Evolutionary conservation across 2,329 filamentous ascomycete species (phyloP).

Genomic region (Trichophyton schoenleinii): DNA sequence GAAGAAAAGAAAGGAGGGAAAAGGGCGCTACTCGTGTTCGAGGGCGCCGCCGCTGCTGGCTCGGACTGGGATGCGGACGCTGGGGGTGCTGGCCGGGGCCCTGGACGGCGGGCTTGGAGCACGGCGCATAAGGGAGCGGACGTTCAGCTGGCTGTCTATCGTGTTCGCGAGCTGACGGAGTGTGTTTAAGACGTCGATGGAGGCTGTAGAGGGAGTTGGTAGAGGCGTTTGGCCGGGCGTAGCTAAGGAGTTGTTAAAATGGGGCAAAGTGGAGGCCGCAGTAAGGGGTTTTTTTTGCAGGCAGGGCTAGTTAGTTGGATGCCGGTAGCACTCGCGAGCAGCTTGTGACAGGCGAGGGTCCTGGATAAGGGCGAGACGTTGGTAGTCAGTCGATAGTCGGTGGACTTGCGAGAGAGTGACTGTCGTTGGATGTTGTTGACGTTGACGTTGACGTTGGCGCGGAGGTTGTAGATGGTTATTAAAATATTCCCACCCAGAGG

Average conservation of each 20-base stretch:
- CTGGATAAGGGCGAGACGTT: neutral
- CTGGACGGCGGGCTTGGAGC: neutral
- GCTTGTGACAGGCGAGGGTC: no score
- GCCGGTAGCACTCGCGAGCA: no score
- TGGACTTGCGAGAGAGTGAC: no score
- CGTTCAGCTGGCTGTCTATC: neutral
- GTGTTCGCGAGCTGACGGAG: neutral
- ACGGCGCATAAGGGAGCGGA: neutral
- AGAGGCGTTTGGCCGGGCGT: neutral
- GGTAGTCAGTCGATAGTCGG: neutral
- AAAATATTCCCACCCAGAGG: no score
- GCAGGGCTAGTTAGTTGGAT: no score
- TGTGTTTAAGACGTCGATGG: neutral
- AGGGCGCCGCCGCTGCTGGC: conserved; percentile 1
- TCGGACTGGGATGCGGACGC: neutral
- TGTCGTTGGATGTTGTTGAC: neutral
- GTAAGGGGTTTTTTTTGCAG: no score
- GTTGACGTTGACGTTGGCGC: neutral
- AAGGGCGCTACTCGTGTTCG: neutral
- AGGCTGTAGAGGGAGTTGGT: neutral
- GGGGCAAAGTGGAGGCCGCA: no score
- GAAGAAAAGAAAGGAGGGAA: neutral
- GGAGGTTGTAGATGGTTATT: neutral
- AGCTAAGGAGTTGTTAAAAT: neutral
- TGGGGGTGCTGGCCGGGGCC: neutral